Base-by-base conservation (phyloP, 1,139 yeast genomes). In the Sugiyamaella grinbergsii region DNA sequence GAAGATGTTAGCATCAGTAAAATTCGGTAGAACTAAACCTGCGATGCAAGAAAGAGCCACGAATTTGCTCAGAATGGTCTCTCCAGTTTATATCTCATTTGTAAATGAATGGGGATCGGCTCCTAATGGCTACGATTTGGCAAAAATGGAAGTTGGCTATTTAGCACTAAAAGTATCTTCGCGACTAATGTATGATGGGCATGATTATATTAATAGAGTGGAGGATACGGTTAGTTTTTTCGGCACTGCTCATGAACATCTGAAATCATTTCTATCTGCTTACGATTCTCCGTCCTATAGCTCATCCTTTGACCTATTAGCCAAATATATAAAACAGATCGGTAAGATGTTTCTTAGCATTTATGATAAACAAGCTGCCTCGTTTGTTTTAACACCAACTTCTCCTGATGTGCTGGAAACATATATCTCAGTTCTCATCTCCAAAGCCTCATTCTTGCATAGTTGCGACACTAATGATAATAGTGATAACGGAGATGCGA, bases 21-120 rank as follows among this genome's bases (percentile, higher is more conserved):
- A 93, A 59, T 86, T 91, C 41, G 98, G 98, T 5, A 78, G 88
- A 54, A 80, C 93, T 5, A 78, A 93, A 58, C 82, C 82, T 13
- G 88, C 90, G 1, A 76, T 93, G 78, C 95, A 85, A 62, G 73
- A 79, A 49, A 82, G 85, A 54, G 78, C 87, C 0, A 86, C 89
- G 0, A 68, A 78, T 2, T 67, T 90, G 1, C 75, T 83, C 4
- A 81, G 84, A 0, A 69, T 80, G 1, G 66, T 89, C 39, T 77
- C 82, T 22, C 78, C 80, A 51, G 70, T 83, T 38, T 90, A 90
- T 65, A 59, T 75, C 32, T 67, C 73, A 29, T 79, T 80, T 52
- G 86, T 85, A 60, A 78, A 79, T 42, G 72, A 75, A 52, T 88
- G 95, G 94, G 76, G 80, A 1, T 57, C 42, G 11, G 13, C 18